Percentiles rank a stretch among this genome's conserved stretches.
These are phyloP conservation scores for Prunus salicina DNA, from an alignment of 306 rosid genomes.

Conservation along the genomic window DNA sequence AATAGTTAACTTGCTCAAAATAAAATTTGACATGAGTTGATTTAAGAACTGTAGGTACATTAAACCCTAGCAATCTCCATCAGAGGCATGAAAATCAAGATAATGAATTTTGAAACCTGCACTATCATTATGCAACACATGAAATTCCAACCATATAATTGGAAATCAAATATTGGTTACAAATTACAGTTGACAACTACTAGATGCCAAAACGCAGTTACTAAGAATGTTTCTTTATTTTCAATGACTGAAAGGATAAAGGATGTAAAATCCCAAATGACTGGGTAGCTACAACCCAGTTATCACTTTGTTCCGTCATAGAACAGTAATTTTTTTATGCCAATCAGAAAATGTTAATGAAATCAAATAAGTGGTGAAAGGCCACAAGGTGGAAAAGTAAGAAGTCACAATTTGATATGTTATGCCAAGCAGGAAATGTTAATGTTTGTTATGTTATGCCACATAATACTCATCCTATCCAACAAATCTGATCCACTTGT, in stretches of 20 bases:
- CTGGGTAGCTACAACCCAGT: neutral
- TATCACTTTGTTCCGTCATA: neutral
- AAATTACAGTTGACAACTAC: neutral
- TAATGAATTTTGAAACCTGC: neutral
- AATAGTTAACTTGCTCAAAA: conserved; percentile 21
- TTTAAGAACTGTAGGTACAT: neutral
- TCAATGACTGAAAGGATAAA: neutral
- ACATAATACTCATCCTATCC: neutral
- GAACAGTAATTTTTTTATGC: neutral
- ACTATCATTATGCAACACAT: neutral
- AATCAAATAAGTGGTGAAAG: neutral
- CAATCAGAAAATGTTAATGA: neutral
- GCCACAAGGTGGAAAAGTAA: neutral
- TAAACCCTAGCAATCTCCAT: neutral
- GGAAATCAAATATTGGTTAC: neutral
- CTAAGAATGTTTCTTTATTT: neutral
- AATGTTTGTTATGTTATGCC: neutral
- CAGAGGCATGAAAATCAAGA: neutral
- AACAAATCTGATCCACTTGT: conserved; percentile 10
- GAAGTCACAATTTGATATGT: no score
- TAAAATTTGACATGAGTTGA: neutral
- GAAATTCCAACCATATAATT: neutral
- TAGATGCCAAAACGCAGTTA: neutral
- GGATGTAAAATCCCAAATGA: neutral
- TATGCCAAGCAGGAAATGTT: no score